Base-by-base conservation (phyloP, 1,284 basidiomycete species). In the Laetiporus sulphureus region DNA sequence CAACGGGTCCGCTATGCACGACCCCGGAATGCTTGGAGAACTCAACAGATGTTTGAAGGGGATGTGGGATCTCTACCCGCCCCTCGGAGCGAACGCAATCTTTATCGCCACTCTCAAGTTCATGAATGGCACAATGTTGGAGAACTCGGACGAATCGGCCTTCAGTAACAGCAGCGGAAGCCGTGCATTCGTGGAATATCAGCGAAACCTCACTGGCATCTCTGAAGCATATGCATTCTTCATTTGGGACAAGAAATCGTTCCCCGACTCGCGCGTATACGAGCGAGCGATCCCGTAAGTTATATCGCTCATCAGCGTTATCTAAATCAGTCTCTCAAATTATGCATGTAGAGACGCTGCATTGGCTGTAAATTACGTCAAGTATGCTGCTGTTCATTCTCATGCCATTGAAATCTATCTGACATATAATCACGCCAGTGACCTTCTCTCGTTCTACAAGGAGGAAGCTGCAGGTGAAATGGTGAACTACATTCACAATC, bases 361-460 rank as follows among this genome's bases (percentile, higher is more conserved):
- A 23, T 8, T 33, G 15, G 37, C 25, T 16, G 33, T 41, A 5
- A 37, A 37, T 15, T 45, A 41, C 30, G 4, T 38, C 22, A 45
- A 45, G 44, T 45, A 23, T 15, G 27, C 20, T 18, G 29, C 11
- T 23, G 77, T 75, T 52, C 23, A 1, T n/a, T 13, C 23, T 10
- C 13, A 15, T 15, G n/a, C n/a, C 13, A 18, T 15, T 34, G 13
- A 15, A 12, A 13, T 13, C 5, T 16, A 13, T 7, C 8, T 13
- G n/a, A n/a, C 13, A 22, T 25, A 22, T 18, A 27, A 10, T 8
- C 5, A 18, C 3, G 4, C 15, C 24, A 55, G 53, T 35, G 51
- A 55, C 25, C 36, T 53, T 18, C 35, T 49, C 20, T 55, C 53
- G 2, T 55, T 46, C 41, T 49, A 55, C 41, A 55, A 53, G 29